Evolutionary conservation across 1,284 basidiomycete genomes (phyloP).

Genomic region (Coniophora puteana): DNA sequence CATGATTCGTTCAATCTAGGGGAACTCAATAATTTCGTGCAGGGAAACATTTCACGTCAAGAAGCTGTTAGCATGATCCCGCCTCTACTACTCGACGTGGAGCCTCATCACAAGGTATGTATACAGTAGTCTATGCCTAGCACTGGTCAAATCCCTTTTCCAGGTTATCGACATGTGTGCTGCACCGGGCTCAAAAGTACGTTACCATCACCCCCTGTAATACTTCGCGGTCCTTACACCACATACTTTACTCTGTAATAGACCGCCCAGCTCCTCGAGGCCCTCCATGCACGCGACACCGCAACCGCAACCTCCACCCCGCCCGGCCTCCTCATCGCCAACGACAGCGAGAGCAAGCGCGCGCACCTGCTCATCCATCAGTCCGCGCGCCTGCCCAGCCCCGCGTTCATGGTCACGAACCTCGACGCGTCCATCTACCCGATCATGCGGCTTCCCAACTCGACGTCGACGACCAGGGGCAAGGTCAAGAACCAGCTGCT

Average conservation of each 20-base stretch:
- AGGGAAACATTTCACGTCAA: constrained; percentile 96
- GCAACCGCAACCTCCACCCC: constrained; percentile 61
- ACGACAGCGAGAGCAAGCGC: constrained; percentile 91
- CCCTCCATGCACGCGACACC: constrained; percentile 72
- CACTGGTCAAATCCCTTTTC: constrained; percentile 2
- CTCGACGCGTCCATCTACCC: constrained; percentile 92
- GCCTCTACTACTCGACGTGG: constrained; percentile 92
- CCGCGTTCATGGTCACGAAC: constrained; percentile 94
- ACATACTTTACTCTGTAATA: constrained; percentile 87
- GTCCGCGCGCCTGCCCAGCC: constrained; percentile 90
- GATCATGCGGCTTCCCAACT: constrained; percentile 55
- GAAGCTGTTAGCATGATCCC: constrained; percentile 99
- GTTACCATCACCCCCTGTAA: constrained; percentile 68
- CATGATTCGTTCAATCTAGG: neutral
- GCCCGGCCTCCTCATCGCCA: constrained; percentile 81
- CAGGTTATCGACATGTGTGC: constrained; percentile 98
- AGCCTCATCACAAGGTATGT: constrained; percentile 81
- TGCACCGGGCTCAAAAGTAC: constrained; percentile 96
- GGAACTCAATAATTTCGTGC: constrained; percentile 4
- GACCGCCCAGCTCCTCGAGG: constrained; percentile 91
- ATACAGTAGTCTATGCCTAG: neutral
- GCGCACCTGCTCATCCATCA: constrained; percentile 98
- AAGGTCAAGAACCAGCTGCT: constrained; percentile 46
- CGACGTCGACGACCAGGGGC: constrained; percentile 17
- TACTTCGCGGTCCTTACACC: too few relatives aligned